phyloP scores from a whole-genome alignment of 164 flowering plant species.

The Stephania cephalantha region DNA sequence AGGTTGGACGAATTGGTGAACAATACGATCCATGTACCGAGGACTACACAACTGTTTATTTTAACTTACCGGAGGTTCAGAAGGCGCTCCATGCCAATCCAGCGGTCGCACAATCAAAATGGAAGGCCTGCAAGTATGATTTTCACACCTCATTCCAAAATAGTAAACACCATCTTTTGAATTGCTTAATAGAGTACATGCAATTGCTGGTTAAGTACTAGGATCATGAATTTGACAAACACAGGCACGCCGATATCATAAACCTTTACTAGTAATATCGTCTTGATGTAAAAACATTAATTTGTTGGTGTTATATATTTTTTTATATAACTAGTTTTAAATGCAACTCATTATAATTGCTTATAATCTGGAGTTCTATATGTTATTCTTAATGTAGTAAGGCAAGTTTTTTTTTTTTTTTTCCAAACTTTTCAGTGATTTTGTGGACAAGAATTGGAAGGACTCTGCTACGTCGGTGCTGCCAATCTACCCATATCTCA shows the following conservation, averaged over 20 bases:
- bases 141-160: background rate
- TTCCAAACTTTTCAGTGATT: constrained; percentile 35
- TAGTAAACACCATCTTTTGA: background rate
- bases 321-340: background rate
- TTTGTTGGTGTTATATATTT: background rate
- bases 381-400: background rate
- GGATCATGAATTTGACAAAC: background rate
- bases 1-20: constrained; percentile 22
- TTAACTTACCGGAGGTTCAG: constrained; percentile 84
- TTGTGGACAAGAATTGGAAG: constrained; percentile 51
- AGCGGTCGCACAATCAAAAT: constrained; percentile 49
- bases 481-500: constrained; percentile 61
- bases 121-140: constrained; percentile 76
- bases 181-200: background rate
- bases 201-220: background rate
- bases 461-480: constrained; percentile 70
- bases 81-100: constrained; percentile 72
- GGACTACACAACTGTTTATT: constrained; percentile 60
- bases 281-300: too few relatives aligned
- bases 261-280: too few relatives aligned
- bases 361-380: background rate
- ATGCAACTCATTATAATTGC: too few relatives aligned
- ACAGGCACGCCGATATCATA: too few relatives aligned
- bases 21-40: constrained; percentile 91
- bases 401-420: background rate